Percentiles rank a stretch among this genome's conserved stretches.
These are phyloP conservation scores for Epichloe elymi DNA, from an alignment of 2,329 filamentous ascomycete species.

Conservation along the genomic window DNA sequence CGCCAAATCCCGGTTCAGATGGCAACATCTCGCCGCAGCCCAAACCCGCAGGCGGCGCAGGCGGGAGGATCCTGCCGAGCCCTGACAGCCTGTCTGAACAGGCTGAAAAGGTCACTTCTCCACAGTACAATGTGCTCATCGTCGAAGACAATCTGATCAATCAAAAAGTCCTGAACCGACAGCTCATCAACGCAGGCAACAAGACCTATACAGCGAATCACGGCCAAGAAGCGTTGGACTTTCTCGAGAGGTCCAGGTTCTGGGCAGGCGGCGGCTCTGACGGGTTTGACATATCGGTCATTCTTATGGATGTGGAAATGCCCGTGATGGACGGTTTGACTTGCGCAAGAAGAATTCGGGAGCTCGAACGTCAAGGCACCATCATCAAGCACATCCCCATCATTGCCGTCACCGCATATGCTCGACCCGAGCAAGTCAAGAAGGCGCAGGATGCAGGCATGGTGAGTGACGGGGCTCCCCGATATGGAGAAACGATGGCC, in stretches of 20 bases:
- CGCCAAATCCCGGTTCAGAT: neutral
- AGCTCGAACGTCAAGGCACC: constrained; percentile 47
- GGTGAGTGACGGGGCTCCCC: constrained; percentile 30
- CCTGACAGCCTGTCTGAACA: neutral
- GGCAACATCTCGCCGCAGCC: too few relatives aligned
- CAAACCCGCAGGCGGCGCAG: neutral
- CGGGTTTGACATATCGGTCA: constrained; percentile 45
- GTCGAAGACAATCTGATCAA: constrained; percentile 57
- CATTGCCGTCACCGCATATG: constrained; percentile 73
- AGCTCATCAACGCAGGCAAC: constrained; percentile 46
- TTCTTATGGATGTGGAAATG: constrained; percentile 75
- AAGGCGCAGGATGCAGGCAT: constrained; percentile 60
- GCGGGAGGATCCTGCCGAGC: neutral
- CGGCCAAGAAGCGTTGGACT: constrained; percentile 46
- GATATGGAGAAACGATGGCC: too few relatives aligned
- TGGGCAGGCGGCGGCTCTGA: constrained; percentile 33
- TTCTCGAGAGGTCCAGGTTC: constrained; percentile 39
- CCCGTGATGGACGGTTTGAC: constrained; percentile 71
- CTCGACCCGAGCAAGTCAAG: constrained; percentile 57
- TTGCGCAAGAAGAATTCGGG: constrained; percentile 56
- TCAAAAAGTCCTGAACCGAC: constrained; percentile 46
- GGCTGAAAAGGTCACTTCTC: constrained; percentile 3
- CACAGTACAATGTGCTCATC: constrained; percentile 43
- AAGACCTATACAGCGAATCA: constrained; percentile 51
- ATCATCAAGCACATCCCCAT: constrained; percentile 57